Evolutionary conservation across 73 alveolate species (phyloP).

Genomic region (Paramecium tetraurelia): DNA sequence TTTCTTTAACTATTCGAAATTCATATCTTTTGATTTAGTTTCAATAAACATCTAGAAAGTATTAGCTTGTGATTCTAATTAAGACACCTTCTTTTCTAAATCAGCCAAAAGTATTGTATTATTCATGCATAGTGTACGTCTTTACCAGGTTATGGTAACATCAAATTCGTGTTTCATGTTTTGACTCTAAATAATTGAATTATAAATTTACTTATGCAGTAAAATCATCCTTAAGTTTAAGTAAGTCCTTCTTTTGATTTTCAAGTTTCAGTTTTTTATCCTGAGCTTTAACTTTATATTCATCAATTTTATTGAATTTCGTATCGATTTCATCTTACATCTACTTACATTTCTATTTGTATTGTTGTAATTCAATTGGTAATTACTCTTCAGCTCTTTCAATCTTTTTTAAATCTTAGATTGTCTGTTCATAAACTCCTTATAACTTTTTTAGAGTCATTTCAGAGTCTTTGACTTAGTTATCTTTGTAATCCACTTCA

Average conservation of each 20-base stretch:
- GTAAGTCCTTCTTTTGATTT: slow-evolving; percentile 61
- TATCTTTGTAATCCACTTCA: slow-evolving; percentile 69
- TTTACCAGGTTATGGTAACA: too few relatives aligned
- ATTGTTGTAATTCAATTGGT: slow-evolving; percentile 68
- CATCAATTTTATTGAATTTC: slow-evolving; percentile 78
- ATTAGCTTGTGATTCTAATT: slow-evolving; percentile 71
- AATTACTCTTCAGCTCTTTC: slow-evolving; percentile 75
- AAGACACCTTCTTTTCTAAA: slow-evolving; percentile 74
- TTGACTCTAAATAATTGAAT: slow-evolving; percentile 55
- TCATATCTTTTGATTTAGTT: slow-evolving; percentile 84
- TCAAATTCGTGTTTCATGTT: slow-evolving; percentile 69
- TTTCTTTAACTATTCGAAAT: slow-evolving; percentile 67
- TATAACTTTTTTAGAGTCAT: slow-evolving; percentile 76
- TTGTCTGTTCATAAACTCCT: slow-evolving; percentile 70
- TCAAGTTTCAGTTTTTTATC: slow-evolving; percentile 69
- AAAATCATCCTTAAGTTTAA: slow-evolving; percentile 48
- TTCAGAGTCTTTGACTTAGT: slow-evolving; percentile 68
- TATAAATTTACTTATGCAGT: slow-evolving; percentile 37
- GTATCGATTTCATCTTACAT: slow-evolving; percentile 77
- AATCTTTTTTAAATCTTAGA: slow-evolving; percentile 75
- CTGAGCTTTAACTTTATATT: slow-evolving; percentile 67
- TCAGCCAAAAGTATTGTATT: slow-evolving; percentile 64
- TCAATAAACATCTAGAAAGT: slow-evolving; percentile 78
- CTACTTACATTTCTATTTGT: slow-evolving; percentile 62
- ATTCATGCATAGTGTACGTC: slow-evolving; percentile 61